Conservation (phyloP, 2,329 filamentous ascomycete species). For the Aspergillus sp. region DNA sequence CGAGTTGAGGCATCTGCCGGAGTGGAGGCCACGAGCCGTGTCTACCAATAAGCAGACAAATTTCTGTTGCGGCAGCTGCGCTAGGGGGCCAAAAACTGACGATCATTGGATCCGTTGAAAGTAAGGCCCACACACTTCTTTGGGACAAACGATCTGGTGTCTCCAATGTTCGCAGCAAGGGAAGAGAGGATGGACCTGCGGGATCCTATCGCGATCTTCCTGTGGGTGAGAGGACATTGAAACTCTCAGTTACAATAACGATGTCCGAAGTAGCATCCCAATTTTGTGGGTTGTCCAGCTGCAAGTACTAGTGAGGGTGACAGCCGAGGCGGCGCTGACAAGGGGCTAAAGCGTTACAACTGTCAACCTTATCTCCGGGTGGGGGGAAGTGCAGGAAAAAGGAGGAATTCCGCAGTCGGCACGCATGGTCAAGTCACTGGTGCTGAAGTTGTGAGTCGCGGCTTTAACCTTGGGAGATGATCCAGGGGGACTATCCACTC, state of each 20-base stretch:
- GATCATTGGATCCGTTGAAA: constrained; percentile 2
- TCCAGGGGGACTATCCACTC: neutral
- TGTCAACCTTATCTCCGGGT: constrained; percentile 9
- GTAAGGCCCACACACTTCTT: neutral
- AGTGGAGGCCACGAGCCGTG: neutral
- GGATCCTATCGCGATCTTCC: neutral
- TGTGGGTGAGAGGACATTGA: neutral
- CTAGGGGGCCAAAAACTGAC: constrained; percentile 1
- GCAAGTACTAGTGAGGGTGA: neutral
- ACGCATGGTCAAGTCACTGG: neutral
- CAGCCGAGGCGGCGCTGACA: neutral
- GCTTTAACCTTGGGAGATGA: neutral
- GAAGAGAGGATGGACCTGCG: neutral
- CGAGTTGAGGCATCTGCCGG: neutral
- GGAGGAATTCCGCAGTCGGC: neutral
- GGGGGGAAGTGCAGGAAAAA: neutral
- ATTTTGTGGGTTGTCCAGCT: neutral
- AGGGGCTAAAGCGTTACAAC: neutral
- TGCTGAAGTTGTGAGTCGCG: neutral
- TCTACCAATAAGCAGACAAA: neutral
- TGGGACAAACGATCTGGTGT: neutral
- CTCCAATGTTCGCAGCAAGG: neutral
- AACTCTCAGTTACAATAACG: no score
- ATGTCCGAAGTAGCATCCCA: no score
- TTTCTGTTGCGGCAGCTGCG: neutral